These are phyloP conservation scores for Plectranthus barbatus DNA, from an alignment of 257 asterid genomes.

Conservation along the genomic window DNA sequence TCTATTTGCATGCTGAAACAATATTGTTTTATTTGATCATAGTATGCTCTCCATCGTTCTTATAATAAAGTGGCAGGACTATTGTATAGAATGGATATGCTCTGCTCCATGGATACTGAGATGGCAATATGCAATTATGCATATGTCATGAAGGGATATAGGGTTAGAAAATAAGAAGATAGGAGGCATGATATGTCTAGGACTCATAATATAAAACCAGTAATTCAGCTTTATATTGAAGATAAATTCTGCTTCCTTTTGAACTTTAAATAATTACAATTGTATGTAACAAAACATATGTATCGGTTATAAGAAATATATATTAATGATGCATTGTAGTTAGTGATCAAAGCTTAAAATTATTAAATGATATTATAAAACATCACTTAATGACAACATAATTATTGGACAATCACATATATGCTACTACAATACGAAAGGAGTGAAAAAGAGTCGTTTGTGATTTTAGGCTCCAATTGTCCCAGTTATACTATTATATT, in stretches of 20 bases:
- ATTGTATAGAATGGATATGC: neutral
- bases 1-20: neutral
- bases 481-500: neutral
- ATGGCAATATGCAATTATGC: neutral
- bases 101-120: neutral
- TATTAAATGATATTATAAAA: neutral
- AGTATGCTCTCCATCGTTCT: neutral
- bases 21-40: neutral
- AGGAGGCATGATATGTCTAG: neutral
- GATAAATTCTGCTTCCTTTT: neutral
- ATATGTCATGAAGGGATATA: neutral
- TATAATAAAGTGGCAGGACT: neutral
- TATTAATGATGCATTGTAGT: neutral
- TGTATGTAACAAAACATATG: neutral
- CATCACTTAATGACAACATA: neutral
- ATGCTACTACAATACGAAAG: neutral
- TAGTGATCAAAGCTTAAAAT: neutral
- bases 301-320: neutral
- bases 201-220: neutral
- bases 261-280: neutral
- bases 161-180: neutral
- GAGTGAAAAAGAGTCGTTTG: too few species aligned
- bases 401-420: neutral
- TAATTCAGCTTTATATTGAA: neutral
- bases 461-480: neutral